Percentiles rank a stretch among this genome's conserved stretches.
These are phyloP conservation scores for Crucibulum laeve DNA, from an alignment of 768 basidiomycete species.

Conservation along the genomic window DNA sequence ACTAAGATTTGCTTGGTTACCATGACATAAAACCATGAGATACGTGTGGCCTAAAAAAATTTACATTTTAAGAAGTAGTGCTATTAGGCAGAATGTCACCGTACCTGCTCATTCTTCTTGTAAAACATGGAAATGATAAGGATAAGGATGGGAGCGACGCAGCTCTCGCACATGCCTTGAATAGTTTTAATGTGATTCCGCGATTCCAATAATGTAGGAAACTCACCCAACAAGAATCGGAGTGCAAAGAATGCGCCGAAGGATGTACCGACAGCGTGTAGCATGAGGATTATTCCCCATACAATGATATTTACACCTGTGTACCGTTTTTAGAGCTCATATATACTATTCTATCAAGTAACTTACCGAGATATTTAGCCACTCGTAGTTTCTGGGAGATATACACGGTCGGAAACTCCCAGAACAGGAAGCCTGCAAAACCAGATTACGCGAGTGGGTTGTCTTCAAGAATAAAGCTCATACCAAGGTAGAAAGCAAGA, in stretches of 20 bases:
- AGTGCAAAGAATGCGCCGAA: constrained; percentile 62
- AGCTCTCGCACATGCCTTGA: constrained; percentile 63
- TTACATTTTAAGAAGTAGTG: neutral
- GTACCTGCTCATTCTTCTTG: constrained; percentile 61
- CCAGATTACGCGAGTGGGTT: neutral
- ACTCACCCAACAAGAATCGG: constrained; percentile 53
- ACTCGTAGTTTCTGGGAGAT: constrained; percentile 56
- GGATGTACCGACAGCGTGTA: constrained; percentile 51
- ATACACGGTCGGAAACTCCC: constrained; percentile 65
- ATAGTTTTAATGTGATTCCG: neutral
- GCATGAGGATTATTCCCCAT: constrained; percentile 58
- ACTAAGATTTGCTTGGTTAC: constrained; percentile 20
- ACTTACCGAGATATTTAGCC: constrained; percentile 58
- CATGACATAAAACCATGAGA: constrained; percentile 68
- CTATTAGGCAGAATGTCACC: neutral
- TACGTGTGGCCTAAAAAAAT: constrained; percentile 41
- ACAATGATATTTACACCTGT: constrained; percentile 52
- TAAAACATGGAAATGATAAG: constrained; percentile 66
- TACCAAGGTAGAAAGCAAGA: constrained; percentile 60
- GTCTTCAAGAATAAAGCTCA: neutral
- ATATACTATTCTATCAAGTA: neutral
- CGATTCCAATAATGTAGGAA: too few relatives aligned
- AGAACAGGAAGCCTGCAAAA: constrained; percentile 46
- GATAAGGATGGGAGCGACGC: constrained; percentile 60
- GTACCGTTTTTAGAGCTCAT: neutral